phyloP scores from a whole-genome alignment of 805 yeast genomes.

The Kluyveromyces aestuarii region DNA sequence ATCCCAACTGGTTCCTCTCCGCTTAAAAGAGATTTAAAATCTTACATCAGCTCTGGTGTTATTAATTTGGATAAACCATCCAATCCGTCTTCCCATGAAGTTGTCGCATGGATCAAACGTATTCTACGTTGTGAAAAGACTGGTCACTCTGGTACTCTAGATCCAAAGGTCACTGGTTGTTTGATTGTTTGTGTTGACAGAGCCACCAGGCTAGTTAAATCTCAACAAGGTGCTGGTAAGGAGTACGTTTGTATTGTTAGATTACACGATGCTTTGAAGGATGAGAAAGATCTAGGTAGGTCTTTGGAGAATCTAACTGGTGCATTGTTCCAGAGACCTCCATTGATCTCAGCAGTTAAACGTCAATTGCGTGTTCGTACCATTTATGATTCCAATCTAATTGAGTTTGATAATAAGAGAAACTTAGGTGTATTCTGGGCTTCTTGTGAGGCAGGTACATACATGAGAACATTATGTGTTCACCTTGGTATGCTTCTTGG shows the following conservation, averaged over 20 bases:
- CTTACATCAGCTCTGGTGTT: constrained; percentile 89
- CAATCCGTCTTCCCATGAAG: constrained; percentile 97
- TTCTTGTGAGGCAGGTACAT: constrained; percentile 98
- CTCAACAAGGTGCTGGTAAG: constrained; percentile 99
- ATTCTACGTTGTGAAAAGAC: constrained; percentile 93
- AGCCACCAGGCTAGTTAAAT: constrained; percentile 95
- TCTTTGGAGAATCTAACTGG: constrained; percentile 92
- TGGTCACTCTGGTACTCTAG: constrained; percentile 98
- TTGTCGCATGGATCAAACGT: constrained; percentile 98
- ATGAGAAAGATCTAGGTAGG: constrained; percentile 81
- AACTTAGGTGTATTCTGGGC: constrained; percentile 99
- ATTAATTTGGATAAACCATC: constrained; percentile 97
- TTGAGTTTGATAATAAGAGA: constrained; percentile 95
- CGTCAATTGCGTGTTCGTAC: constrained; percentile 98
- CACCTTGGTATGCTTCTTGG: constrained; percentile 97
- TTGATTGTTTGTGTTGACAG: constrained; percentile 96
- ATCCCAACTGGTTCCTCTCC: constrained; percentile 95
- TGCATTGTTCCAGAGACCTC: constrained; percentile 98
- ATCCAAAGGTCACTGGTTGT: constrained; percentile 98
- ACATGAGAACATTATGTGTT: constrained; percentile 98
- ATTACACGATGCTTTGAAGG: constrained; percentile 86
- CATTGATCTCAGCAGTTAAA: constrained; percentile 96
- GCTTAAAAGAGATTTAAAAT: constrained; percentile 83
- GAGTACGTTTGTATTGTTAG: constrained; percentile 98
- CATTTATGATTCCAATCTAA: constrained; percentile 88